Evolutionary conservation across 2,329 filamentous ascomycete species (phyloP), one percentile per base, ranked within the genome.

Genomic region (Xylariales sp.): DNA sequence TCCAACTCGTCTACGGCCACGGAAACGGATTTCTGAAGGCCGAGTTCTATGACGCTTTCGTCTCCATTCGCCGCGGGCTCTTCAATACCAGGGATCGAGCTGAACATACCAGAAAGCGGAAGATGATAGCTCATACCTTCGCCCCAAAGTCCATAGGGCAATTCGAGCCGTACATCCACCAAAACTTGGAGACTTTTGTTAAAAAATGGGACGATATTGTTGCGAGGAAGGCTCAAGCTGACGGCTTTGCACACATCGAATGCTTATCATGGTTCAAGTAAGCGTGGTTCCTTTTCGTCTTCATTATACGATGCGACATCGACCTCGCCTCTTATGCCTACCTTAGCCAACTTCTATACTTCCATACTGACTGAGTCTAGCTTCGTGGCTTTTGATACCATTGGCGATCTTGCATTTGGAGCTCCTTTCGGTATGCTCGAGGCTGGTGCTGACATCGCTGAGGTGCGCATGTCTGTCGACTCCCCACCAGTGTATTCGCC

Each of bases 21-120:
- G 82, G 84, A 6, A 88, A 87, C 55, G 84, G 84, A 0, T 86
- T 87, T 52, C 56, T 87, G 44, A 88, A 88, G 60, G 69, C 81
- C 75, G 82, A 91, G 3, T 95, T 90, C 66, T 95, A 95, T 54
- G 88, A 95, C 55, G 86, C 87, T 37, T 95, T 95, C 54, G 88
- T 95, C 41, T 90, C 86, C 10, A 94, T 95, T 56, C 78, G 77
- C 38, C 79, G 87, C 10, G 88, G 88, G 15, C 73, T 96, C 10
- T 96, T 95, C 78, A 95, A 94, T 63, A 95, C 89, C 0, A 76
- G 90, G 22, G 80, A 90, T 64, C 78, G 90, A 36, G 71, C 71
- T 1, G 87, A 95, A 56, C 89, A 96, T 62, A 83, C 84, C 0
- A 81, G 89, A 48, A 96, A 95, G 74, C 80, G 89, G 55, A 95